Base-by-base conservation (phyloP, 2,329 filamentous ascomycete species). In the Chaetothyriales sp. region DNA sequence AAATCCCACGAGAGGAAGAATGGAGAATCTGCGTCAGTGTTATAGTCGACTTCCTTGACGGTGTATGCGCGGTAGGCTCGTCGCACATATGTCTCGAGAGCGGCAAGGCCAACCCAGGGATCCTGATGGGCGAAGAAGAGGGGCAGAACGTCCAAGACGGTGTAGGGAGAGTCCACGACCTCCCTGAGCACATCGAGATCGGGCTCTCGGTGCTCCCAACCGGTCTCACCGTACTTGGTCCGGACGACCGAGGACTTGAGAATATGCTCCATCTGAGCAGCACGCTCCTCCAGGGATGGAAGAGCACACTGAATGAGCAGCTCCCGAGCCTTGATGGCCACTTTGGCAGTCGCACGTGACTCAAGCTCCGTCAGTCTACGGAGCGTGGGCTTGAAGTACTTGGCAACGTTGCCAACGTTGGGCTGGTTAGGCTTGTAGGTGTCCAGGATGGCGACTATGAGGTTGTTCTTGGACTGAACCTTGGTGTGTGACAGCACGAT, bases 131-230 rank as follows among this genome's bases (percentile, higher is more conserved):
- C 86, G 66, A 98, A 98, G 80, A 98, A 98, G 53, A 88, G 82
- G 6, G 90, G 86, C 59, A 98, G 71, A 18, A 98, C 92, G 65
- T 98, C 92, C 62, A 95, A 95, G 58, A 98, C 92, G 44, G 90
- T 97, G 74, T 94, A 97, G 73, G 94, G 94, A 51, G 92, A 97
- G 70, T 98, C 92, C 49, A 98, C 88, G 29, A 98, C 89, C 69
- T 98, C 92, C 76, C 95, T 95, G 72, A 98, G 84, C 58, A 94
- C 76, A 19, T 94, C 85, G 50, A 94, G 74, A 70, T 85, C 87
- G 47, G 92, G 92, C 70, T 95, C 86, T 60, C 92, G 80, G 72
- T 98, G 92, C 58, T 95, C 90, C 86, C 87, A 95, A 49, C 90
- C 89, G 55, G 87, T 89, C 77, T 98, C 92, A 54, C 92, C 92